Evolutionary conservation across 805 yeast genomes (phyloP).

Genomic region (Candida ficus): DNA sequence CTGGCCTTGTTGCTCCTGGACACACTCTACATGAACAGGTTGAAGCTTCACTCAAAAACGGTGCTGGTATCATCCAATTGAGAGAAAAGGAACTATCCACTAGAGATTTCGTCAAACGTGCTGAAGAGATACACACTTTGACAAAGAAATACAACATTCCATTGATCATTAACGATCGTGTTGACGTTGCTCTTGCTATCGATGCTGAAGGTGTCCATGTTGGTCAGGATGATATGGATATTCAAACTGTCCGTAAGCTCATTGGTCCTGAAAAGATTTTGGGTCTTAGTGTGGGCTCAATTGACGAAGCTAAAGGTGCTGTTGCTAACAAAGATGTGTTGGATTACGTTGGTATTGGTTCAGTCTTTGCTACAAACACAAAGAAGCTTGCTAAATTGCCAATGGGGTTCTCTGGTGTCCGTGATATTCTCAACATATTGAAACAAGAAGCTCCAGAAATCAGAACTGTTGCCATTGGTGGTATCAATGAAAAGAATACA

Average conservation of each 20-base stretch:
- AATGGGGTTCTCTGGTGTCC: conserved; percentile 67
- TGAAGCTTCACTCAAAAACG: conserved; percentile 55
- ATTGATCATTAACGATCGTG: conserved; percentile 76
- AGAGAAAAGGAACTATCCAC: conserved; percentile 77
- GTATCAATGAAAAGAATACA: conserved; percentile 60
- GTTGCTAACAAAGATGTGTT: conserved; percentile 36
- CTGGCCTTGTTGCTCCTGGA: conserved; percentile 64
- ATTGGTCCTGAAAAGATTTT: conserved; percentile 72
- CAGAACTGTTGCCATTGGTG: conserved; percentile 76
- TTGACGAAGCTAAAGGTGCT: conserved; percentile 50
- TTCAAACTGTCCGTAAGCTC: conserved; percentile 47
- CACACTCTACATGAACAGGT: conserved; percentile 57
- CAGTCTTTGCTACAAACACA: conserved; percentile 69
- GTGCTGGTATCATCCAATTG: conserved; percentile 77
- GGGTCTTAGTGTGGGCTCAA: conserved; percentile 69
- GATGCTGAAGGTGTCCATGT: conserved; percentile 91
- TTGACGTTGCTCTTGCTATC: conserved; percentile 85
- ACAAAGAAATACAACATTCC: conserved; percentile 64
- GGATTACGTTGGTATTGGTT: conserved; percentile 85
- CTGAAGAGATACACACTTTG: conserved; percentile 52
- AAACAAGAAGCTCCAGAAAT: conserved; percentile 32
- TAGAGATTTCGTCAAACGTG: conserved; percentile 57
- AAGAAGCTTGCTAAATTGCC: conserved; percentile 52
- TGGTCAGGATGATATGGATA: conserved; percentile 83
- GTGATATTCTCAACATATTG: conserved; percentile 46